Conservation (phyloP, 495 filamentous ascomycete species). For the Aspergillus baeticus region DNA sequence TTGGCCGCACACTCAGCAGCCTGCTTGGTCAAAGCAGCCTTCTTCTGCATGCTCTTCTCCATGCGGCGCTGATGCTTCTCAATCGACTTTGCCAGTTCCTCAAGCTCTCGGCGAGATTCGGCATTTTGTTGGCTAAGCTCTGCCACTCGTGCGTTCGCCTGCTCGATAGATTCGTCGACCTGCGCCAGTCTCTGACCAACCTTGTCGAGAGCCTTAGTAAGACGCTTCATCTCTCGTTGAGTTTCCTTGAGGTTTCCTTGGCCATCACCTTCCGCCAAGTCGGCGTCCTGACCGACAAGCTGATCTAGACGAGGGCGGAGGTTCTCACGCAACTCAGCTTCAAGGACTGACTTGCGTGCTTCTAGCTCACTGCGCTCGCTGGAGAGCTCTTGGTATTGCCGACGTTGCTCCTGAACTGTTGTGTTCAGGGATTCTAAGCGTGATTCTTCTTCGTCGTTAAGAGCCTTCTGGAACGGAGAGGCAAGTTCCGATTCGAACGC, state of each 20-base stretch:
- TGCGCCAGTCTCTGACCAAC: slow-evolving; percentile 67
- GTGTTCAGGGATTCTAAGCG: slow-evolving; percentile 69
- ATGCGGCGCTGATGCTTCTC: slow-evolving; percentile 86
- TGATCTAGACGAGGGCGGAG: slow-evolving; percentile 83
- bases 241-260: slow-evolving; percentile 72
- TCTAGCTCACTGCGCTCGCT: slow-evolving; percentile 76
- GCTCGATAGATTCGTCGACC: slow-evolving; percentile 70
- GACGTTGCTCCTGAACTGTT: slow-evolving; percentile 68
- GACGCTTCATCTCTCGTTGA: slow-evolving; percentile 77
- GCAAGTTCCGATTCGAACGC: slow-evolving; percentile 75
- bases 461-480: slow-evolving; percentile 87
- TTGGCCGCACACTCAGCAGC: slow-evolving; percentile 78
- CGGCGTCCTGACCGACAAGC: slow-evolving; percentile 73
- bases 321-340: slow-evolving; percentile 83
- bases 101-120: slow-evolving; percentile 65
- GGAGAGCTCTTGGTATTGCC: slow-evolving; percentile 71
- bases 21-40: slow-evolving; percentile 71
- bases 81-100: slow-evolving; percentile 76
- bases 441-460: slow-evolving; percentile 78
- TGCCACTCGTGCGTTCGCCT: slow-evolving; percentile 55
- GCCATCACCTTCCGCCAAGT: slow-evolving; percentile 59
- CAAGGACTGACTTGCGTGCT: slow-evolving; percentile 71
- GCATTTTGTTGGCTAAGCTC: slow-evolving; percentile 62
- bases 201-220: slow-evolving; percentile 58
- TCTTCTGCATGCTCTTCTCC: slow-evolving; percentile 88